phyloP scores from a whole-genome alignment of 306 rosid species.

The Dryas octopetala region DNA sequence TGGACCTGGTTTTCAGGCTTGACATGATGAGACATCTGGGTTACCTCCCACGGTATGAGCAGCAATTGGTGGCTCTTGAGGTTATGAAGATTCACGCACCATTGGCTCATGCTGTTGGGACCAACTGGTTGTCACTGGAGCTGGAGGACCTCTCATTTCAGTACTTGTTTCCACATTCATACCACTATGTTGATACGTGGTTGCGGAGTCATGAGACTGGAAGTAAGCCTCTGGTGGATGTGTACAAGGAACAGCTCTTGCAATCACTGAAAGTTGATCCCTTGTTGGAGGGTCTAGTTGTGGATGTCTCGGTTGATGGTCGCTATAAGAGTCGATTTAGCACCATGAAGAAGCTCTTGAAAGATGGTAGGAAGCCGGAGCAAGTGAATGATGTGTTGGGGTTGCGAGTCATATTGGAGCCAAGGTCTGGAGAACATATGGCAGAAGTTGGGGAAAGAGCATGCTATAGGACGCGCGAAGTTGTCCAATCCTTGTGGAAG shows the following conservation, averaged over 20 bases:
- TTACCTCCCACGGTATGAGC: conserved; percentile 73
- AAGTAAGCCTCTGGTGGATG: conserved; percentile 54
- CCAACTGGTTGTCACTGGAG: conserved; percentile 62
- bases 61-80: conserved; percentile 67
- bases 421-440: conserved; percentile 42
- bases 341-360: conserved; percentile 88
- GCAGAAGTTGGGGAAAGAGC: conserved; percentile 64
- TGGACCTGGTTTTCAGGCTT: conserved; percentile 71
- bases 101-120: conserved; percentile 82
- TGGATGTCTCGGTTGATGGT: conserved; percentile 56
- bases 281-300: conserved; percentile 45
- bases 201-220: conserved; percentile 60
- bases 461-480: conserved; percentile 63
- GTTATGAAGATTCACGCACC: conserved; percentile 83
- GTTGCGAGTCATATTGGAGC: conserved; percentile 68
- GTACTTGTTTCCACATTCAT: conserved; percentile 79
- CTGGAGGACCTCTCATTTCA: conserved; percentile 82
- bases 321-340: conserved; percentile 87
- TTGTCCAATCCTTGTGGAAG: conserved; percentile 68
- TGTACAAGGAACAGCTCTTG: conserved; percentile 54
- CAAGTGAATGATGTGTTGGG: conserved; percentile 84
- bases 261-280: conserved; percentile 49
- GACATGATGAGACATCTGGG: conserved; percentile 74
- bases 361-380: conserved; percentile 82
- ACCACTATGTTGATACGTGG: conserved; percentile 76